phyloP scores from a whole-genome alignment of 2,329 filamentous ascomycete species.

The Paradendryphiella salina region DNA sequence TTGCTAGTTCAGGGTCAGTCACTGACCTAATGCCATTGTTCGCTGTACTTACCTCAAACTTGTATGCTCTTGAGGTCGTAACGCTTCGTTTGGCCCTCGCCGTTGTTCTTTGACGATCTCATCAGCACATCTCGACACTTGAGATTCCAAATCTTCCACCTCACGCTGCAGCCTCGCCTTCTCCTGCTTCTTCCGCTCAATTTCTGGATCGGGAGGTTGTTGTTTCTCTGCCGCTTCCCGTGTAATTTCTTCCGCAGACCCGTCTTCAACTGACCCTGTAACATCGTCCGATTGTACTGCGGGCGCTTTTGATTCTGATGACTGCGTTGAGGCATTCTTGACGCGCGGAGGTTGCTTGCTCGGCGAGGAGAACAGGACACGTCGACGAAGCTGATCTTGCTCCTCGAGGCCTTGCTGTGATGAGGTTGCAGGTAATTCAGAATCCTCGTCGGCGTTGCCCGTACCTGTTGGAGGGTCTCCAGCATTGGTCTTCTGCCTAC shows the following conservation, averaged over 20 bases:
- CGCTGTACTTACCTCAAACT: conserved; percentile 28
- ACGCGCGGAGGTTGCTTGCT: conserved; percentile 35
- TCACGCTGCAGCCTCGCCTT: conserved; percentile 36
- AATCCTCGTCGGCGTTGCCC: conserved; percentile 15
- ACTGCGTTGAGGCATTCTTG: conserved; percentile 19
- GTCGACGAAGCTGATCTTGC: conserved; percentile 29
- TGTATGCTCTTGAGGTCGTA: conserved; percentile 27
- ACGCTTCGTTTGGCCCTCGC: conserved; percentile 13
- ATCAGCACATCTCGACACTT: conserved; percentile 35
- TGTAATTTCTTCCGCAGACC: conserved; percentile 2
- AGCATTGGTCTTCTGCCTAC: not conserved
- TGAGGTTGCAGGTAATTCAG: conserved; percentile 29
- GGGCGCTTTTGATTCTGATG: conserved; percentile 22
- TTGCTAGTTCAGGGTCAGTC: conserved; percentile 24
- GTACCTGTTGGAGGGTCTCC: not conserved
- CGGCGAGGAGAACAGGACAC: conserved; percentile 37
- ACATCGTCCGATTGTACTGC: conserved; percentile 19
- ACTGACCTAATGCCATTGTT: not conserved
- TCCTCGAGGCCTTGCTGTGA: conserved; percentile 17
- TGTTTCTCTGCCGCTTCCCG: conserved; percentile 3
- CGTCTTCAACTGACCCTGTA: conserved; percentile 16
- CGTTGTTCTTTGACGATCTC: conserved; percentile 36
- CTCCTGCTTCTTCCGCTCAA: conserved; percentile 38
- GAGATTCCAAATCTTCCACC: conserved; percentile 37
- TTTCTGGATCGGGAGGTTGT: conserved; percentile 26